These are phyloP conservation scores for Aegilops speltoides DNA, from an alignment of 176 grass and related monocot species.

Conservation along the genomic window DNA sequence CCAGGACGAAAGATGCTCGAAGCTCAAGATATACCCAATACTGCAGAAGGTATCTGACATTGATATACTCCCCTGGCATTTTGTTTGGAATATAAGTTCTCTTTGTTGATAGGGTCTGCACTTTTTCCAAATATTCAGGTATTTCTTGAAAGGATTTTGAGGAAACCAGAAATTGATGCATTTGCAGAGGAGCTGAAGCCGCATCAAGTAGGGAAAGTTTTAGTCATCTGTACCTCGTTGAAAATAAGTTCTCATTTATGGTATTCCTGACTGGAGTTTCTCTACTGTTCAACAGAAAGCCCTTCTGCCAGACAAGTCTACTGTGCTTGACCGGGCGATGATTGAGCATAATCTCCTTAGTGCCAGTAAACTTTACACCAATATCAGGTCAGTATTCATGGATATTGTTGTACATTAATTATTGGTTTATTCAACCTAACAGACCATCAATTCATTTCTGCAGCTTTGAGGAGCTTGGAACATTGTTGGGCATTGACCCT, in stretches of 20 bases:
- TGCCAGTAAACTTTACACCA: conserved; percentile 95
- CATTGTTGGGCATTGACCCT: conserved; percentile 93
- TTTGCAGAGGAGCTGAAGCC: conserved; percentile 95
- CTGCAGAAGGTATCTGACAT: conserved; percentile 74
- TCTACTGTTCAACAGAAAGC: conserved; percentile 74
- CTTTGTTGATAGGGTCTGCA: conserved; percentile 5
- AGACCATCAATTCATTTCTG: conserved; percentile 6
- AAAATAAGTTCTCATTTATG: background rate
- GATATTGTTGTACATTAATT: conserved; percentile 6
- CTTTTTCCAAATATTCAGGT: conserved; percentile 53
- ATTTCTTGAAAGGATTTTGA: conserved; percentile 98
- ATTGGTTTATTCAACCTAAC: conserved; percentile 31
- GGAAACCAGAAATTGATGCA: conserved; percentile 99
- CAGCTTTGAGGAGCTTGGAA: conserved; percentile 96
- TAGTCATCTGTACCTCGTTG: background rate
- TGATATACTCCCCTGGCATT: background rate
- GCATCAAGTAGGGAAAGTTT: conserved; percentile 62
- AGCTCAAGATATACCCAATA: conserved; percentile 99
- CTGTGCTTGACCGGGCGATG: conserved; percentile 96
- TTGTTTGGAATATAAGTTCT: background rate
- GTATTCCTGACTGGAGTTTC: conserved; percentile 15
- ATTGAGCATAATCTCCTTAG: conserved; percentile 99
- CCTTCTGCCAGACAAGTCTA: conserved; percentile 89
- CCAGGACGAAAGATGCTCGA: conserved; percentile 99
- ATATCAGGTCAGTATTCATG: conserved; percentile 69